phyloP scores from a whole-genome alignment of 768 basidiomycete species.

The Mycena belliarum region DNA sequence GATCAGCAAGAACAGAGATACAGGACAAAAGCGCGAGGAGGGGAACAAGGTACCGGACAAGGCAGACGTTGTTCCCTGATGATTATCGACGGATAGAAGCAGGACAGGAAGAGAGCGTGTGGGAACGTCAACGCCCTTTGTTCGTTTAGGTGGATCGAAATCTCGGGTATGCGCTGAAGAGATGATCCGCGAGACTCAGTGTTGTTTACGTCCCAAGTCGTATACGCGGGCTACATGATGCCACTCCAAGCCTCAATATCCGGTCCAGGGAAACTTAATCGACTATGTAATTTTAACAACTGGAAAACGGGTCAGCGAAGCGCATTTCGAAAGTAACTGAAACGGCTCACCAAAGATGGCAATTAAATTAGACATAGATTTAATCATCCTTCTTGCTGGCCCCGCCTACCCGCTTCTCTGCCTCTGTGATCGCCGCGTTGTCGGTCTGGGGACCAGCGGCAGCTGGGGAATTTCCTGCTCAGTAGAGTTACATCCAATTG shows the following conservation, averaged over 20 bases:
- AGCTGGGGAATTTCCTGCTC: conserved; percentile 29
- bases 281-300: conserved; percentile 21
- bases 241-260: conserved; percentile 7
- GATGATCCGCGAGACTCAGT: background rate
- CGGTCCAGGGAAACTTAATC: conserved; percentile 10
- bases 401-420: conserved; percentile 76
- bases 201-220: background rate
- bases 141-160: too few relatives aligned
- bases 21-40: too few relatives aligned
- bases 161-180: background rate
- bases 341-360: conserved; percentile 1
- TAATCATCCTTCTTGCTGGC: conserved; percentile 76
- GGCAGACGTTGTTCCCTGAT: conserved; percentile 1
- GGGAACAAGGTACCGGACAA: too few relatives aligned
- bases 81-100: background rate
- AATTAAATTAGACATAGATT: conserved; percentile 15
- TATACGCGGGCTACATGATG: conserved; percentile 13
- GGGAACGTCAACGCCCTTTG: too few relatives aligned
- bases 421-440: conserved; percentile 82
- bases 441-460: conserved; percentile 80
- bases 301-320: background rate
- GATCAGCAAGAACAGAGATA: conserved; percentile 4
- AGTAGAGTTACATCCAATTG: background rate
- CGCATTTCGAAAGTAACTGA: background rate
- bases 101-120: background rate